phyloP scores from a whole-genome alignment of 106 monocot genomes.

The Phalaenopsis aphrodite region DNA sequence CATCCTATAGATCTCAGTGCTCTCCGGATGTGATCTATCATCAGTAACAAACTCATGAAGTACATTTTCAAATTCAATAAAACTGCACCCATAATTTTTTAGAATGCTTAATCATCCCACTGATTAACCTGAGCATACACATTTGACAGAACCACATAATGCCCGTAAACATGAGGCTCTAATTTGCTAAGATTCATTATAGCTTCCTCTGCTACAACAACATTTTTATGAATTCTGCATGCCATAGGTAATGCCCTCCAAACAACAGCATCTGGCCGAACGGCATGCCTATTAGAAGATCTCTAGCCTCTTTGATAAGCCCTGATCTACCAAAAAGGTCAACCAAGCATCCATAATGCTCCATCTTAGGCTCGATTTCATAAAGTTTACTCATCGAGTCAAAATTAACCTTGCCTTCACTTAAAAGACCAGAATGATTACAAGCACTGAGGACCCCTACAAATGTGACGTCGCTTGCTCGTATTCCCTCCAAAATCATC shows the following conservation, averaged over 20 bases:
- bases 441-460: conserved; percentile 38
- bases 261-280: conserved; percentile 33
- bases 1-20: conserved; percentile 29
- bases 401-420: conserved; percentile 30
- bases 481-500: conserved; percentile 29
- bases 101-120: conserved; percentile 27
- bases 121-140: conserved; percentile 28
- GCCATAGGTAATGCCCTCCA: conserved; percentile 41
- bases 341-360: conserved; percentile 63
- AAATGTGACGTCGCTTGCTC: conserved; percentile 36
- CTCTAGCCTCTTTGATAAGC: conserved; percentile 26
- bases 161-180: conserved; percentile 35
- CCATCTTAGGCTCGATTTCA: conserved; percentile 27
- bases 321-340: conserved; percentile 43
- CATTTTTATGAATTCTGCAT: conserved; percentile 29
- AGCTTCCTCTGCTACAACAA: conserved; percentile 30
- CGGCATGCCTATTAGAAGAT: conserved; percentile 27
- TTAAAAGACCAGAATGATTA: conserved; percentile 28
- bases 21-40: conserved; percentile 26
- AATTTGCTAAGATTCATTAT: conserved; percentile 11
- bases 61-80: conserved; percentile 29
- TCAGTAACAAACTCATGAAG: conserved; percentile 38
- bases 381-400: conserved; percentile 22
- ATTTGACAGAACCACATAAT: conserved; percentile 43
- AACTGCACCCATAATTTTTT: conserved; percentile 33